phyloP scores from a whole-genome alignment of 257 asterid genomes.

The Solanum bukasovii region DNA sequence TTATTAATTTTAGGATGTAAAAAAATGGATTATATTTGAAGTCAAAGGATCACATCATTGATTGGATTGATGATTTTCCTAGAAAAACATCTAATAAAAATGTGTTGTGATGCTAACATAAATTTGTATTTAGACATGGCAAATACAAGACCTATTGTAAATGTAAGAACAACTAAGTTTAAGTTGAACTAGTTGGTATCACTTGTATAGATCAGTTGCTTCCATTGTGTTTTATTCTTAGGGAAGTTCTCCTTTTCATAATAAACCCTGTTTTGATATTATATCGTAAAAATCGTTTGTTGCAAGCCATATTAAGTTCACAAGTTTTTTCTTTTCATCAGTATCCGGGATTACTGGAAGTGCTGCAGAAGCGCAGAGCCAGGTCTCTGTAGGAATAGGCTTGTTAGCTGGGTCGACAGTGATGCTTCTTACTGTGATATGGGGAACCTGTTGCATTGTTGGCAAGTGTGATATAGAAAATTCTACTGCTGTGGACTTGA shows the following conservation, averaged over 20 bases:
- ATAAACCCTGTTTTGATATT: not conserved
- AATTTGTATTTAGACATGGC: not conserved
- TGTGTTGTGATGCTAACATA: not conserved
- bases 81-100: not conserved
- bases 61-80: not conserved
- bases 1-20: not conserved
- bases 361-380: conserved; percentile 71
- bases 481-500: conserved; percentile 34
- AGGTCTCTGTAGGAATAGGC: conserved; percentile 96
- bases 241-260: not conserved
- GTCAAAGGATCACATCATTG: not conserved
- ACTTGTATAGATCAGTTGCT: not conserved
- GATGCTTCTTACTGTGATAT: conserved; percentile 77
- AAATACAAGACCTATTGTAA: not conserved
- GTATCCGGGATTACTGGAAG: conserved; percentile 87
- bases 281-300: not conserved
- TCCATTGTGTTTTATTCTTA: not conserved
- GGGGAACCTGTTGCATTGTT: conserved; percentile 81
- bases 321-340: conserved; percentile 10
- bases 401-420: conserved; percentile 93
- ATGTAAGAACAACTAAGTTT: not conserved
- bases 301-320: not conserved
- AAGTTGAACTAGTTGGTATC: not conserved
- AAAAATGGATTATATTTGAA: not conserved
- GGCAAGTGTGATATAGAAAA: conserved; percentile 72